Evolutionary conservation across 805 yeast genomes (phyloP).

Genomic region (Ogataea minuta): DNA sequence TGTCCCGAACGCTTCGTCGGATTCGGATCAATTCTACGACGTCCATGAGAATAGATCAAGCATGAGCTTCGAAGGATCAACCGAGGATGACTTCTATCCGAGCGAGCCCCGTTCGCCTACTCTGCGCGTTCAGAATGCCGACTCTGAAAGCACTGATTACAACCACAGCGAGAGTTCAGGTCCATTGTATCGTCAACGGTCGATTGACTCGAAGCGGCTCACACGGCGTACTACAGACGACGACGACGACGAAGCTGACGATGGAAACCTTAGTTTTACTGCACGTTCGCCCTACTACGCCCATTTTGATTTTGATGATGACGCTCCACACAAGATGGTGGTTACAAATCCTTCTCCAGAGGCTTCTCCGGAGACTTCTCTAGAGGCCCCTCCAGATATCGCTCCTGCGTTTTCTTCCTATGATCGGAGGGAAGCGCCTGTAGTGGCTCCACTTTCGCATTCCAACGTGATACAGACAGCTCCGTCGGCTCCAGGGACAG

Average conservation of each 20-base stretch:
- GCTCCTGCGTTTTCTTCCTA: conserved; percentile 23
- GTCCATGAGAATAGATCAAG: conserved; percentile 15
- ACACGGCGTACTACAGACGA: neutral
- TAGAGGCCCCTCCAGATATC: conserved; percentile 16
- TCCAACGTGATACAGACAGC: conserved; percentile 24
- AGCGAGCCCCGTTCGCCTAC: conserved; percentile 8
- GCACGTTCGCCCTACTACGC: conserved; percentile 35
- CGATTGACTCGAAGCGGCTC: conserved; percentile 12
- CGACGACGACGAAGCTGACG: conserved; percentile 20
- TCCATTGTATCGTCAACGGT: conserved; percentile 14
- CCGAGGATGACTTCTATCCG: conserved; percentile 17
- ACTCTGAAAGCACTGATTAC: conserved; percentile 1
- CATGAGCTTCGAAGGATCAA: conserved; percentile 4
- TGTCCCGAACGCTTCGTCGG: conserved; percentile 3
- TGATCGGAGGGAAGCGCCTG: conserved; percentile 40
- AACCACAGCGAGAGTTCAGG: conserved; percentile 8
- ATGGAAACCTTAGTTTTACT: conserved; percentile 33
- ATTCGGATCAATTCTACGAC: conserved; percentile 14
- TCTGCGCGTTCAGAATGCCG: conserved; percentile 3
- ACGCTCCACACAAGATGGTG: conserved; percentile 23
- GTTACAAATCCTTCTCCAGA: conserved; percentile 23
- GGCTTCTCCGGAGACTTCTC: conserved; percentile 5
- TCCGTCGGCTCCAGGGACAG: conserved; percentile 8
- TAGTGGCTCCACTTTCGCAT: conserved; percentile 32
- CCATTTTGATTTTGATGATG: conserved; percentile 25